These are phyloP conservation scores for Panaeolus papilionaceus DNA, from an alignment of 768 basidiomycete genomes.

Conservation along the genomic window DNA sequence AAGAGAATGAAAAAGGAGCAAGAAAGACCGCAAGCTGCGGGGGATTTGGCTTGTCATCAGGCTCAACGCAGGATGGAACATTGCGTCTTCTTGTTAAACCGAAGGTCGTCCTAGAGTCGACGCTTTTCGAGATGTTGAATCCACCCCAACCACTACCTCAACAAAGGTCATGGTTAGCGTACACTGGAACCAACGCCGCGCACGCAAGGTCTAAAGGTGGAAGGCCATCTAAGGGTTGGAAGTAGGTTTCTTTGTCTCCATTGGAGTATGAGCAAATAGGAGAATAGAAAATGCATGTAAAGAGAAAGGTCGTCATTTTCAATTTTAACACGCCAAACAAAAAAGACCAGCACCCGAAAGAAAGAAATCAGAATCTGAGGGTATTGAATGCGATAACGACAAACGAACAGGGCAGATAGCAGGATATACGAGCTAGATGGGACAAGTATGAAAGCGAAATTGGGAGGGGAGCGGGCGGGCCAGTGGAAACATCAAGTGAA, in stretches of 20 bases:
- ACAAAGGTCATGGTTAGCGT: not conserved
- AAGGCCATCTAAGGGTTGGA: not conserved
- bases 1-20: not conserved
- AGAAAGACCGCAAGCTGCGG: not conserved
- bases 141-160: not conserved
- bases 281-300: not conserved
- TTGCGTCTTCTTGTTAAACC: not conserved
- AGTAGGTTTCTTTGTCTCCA: not conserved
- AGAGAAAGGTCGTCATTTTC: slow-evolving; percentile 4
- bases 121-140: slow-evolving; percentile 1
- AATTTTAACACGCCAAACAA: slow-evolving; percentile 7
- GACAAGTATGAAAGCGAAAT: not conserved
- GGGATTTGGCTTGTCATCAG: slow-evolving; percentile 4
- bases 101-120: not conserved
- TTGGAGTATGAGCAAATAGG: not conserved
- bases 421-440: not conserved
- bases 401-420: not conserved
- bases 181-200: not conserved
- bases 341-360: not conserved
- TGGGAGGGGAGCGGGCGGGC: not conserved
- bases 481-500: slow-evolving; percentile 1
- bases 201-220: not conserved
- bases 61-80: not conserved
- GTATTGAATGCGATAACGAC: slow-evolving; percentile 3
- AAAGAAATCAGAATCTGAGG: slow-evolving; percentile 10